Evolutionary conservation across 1,284 basidiomycete genomes (phyloP).

Genomic region (Ustilago crameri): DNA sequence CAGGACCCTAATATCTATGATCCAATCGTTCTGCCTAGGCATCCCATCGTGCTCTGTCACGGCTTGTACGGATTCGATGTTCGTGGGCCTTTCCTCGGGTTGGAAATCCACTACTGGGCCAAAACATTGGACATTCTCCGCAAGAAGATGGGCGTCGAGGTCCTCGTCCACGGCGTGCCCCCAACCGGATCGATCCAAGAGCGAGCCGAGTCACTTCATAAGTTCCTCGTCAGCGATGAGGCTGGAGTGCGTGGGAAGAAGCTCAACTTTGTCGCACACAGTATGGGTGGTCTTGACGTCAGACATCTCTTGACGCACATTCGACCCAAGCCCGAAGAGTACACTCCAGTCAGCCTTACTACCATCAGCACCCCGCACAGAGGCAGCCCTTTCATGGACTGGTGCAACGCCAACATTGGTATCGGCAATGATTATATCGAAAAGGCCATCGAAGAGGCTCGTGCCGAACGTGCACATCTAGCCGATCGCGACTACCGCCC

Average conservation of each 20-base stretch:
- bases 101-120: slow-evolving; percentile 91
- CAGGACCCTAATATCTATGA: slow-evolving; percentile 49
- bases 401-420: slow-evolving; percentile 75
- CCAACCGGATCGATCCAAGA: slow-evolving; percentile 90
- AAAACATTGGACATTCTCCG: slow-evolving; percentile 85
- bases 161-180: slow-evolving; percentile 94
- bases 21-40: slow-evolving; percentile 80
- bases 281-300: slow-evolving; percentile 76
- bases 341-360: slow-evolving; percentile 86
- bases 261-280: slow-evolving; percentile 93
- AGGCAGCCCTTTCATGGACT: slow-evolving; percentile 98
- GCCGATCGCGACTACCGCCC: slow-evolving; percentile 27
- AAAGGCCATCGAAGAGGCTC: slow-evolving; percentile 52
- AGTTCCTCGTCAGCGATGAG: slow-evolving; percentile 75
- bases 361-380: slow-evolving; percentile 93
- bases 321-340: slow-evolving; percentile 76
- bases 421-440: slow-evolving; percentile 65
- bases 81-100: slow-evolving; percentile 77
- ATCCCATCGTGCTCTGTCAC: slow-evolving; percentile 93
- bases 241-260: slow-evolving; percentile 75
- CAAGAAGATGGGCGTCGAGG: slow-evolving; percentile 86
- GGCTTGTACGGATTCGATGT: slow-evolving; percentile 91
- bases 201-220: slow-evolving; percentile 82
- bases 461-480: slow-evolving; percentile 28
- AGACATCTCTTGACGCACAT: slow-evolving; percentile 89